phyloP scores from a whole-genome alignment of 139 green algal genomes.

The Chlamydomonas eustigma region DNA sequence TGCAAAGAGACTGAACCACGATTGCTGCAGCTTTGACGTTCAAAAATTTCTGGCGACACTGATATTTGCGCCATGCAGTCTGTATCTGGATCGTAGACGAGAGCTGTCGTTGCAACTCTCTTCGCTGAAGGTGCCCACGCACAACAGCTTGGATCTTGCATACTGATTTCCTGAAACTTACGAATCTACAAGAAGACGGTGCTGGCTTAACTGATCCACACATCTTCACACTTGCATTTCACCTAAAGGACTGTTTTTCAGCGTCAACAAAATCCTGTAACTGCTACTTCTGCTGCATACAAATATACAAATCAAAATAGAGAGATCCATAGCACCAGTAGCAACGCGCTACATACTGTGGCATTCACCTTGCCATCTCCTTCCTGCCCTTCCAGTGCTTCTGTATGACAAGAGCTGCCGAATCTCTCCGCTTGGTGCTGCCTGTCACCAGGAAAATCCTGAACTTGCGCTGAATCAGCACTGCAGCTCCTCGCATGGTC shows the following conservation, averaged over 20 bases:
- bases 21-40: background rate
- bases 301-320: too few relatives aligned
- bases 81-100: slow-evolving; percentile 40
- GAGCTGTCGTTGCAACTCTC: background rate
- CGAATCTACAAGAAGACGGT: too few relatives aligned
- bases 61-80: slow-evolving; percentile 20
- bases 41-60: slow-evolving; percentile 14
- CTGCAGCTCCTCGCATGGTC: slow-evolving; percentile 9
- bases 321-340: too few relatives aligned
- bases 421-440: background rate
- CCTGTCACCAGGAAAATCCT: background rate
- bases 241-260: too few relatives aligned
- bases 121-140: background rate
- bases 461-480: slow-evolving; percentile 16
- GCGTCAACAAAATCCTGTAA: too few relatives aligned
- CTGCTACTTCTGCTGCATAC: too few relatives aligned
- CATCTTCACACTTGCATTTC: too few relatives aligned
- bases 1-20: background rate
- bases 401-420: background rate
- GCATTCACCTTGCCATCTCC: background rate
- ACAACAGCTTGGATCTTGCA: slow-evolving; percentile 16
- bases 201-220: too few relatives aligned
- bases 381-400: background rate
- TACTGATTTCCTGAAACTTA: slow-evolving; percentile 14
- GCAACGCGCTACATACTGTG: background rate